phyloP scores from a whole-genome alignment of 75 land plant species.

The Picea sitchensis region DNA sequence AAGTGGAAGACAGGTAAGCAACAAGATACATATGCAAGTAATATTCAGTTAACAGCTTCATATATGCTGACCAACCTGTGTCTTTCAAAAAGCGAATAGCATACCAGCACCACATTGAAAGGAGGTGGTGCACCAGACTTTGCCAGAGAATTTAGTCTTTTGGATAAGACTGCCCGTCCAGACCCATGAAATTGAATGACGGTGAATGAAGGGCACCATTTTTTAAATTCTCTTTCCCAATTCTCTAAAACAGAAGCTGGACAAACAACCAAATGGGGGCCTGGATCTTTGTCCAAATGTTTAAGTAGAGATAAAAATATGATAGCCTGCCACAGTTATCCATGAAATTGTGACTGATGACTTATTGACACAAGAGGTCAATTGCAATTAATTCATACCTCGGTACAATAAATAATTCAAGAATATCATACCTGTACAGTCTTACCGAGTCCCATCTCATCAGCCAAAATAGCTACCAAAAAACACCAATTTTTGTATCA shows the following conservation, averaged over 20 bases:
- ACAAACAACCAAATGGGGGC: slow-evolving; percentile 93
- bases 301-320: slow-evolving; percentile 80
- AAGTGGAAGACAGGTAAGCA: background rate
- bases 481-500: too few relatives aligned
- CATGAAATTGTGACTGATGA: background rate
- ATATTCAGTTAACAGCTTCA: background rate
- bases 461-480: slow-evolving; percentile 90
- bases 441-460: slow-evolving; percentile 99
- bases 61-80: slow-evolving; percentile 59
- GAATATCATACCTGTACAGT: slow-evolving; percentile 76
- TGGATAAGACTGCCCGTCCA: slow-evolving; percentile 56
- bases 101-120: slow-evolving; percentile 85
- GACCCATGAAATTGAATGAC: slow-evolving; percentile 85
- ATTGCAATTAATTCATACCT: background rate
- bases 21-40: background rate
- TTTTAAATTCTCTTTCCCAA: slow-evolving; percentile 90
- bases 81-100: slow-evolving; percentile 93
- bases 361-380: background rate
- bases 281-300: slow-evolving; percentile 83
- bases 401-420: background rate
- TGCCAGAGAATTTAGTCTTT: slow-evolving; percentile 51
- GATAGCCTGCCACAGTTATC: slow-evolving; percentile 60
- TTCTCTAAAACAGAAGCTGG: slow-evolving; percentile 98
- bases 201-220: slow-evolving; percentile 90
- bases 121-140: slow-evolving; percentile 80